Evolutionary conservation across 2,329 filamentous ascomycete species (phyloP).

Genomic region (Diaporthe capsici): DNA sequence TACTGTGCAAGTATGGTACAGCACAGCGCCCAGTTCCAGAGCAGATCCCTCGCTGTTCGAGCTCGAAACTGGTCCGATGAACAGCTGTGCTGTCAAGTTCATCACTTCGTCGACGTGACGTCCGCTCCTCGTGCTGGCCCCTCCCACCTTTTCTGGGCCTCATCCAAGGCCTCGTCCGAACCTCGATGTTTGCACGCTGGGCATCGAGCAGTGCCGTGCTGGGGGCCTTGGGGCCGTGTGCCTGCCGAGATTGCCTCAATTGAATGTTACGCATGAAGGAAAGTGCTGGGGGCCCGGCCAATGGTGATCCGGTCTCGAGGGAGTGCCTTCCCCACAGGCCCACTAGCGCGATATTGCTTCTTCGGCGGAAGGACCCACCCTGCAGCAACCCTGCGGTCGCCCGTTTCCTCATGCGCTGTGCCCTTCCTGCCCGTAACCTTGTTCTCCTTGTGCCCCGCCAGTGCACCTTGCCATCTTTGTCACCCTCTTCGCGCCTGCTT

Average conservation of each 20-base stretch:
- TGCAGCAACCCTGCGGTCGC: slow-evolving; percentile 31
- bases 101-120: slow-evolving; percentile 1
- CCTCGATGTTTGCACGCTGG: slow-evolving; percentile 11
- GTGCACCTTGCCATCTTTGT: slow-evolving; percentile 31
- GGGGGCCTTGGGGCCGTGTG: not conserved
- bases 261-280: slow-evolving; percentile 25
- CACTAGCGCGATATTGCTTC: slow-evolving; percentile 36
- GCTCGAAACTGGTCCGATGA: not conserved
- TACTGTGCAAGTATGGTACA: not conserved
- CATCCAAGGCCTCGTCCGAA: not conserved
- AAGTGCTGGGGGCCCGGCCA: slow-evolving; percentile 16
- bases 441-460: not conserved
- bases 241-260: slow-evolving; percentile 31
- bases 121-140: not conserved
- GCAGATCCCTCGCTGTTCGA: not conserved
- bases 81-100: slow-evolving; percentile 9
- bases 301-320: slow-evolving; percentile 9
- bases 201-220: not conserved
- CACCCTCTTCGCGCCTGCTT: slow-evolving; percentile 20
- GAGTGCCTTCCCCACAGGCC: slow-evolving; percentile 33
- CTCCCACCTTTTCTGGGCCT: not conserved
- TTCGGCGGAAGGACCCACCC: slow-evolving; percentile 23
- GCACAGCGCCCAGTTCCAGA: not conserved
- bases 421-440: slow-evolving; percentile 30
- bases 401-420: slow-evolving; percentile 32